Base-by-base conservation (phyloP, 1,284 basidiomycete genomes). In the Irpex sp. region DNA sequence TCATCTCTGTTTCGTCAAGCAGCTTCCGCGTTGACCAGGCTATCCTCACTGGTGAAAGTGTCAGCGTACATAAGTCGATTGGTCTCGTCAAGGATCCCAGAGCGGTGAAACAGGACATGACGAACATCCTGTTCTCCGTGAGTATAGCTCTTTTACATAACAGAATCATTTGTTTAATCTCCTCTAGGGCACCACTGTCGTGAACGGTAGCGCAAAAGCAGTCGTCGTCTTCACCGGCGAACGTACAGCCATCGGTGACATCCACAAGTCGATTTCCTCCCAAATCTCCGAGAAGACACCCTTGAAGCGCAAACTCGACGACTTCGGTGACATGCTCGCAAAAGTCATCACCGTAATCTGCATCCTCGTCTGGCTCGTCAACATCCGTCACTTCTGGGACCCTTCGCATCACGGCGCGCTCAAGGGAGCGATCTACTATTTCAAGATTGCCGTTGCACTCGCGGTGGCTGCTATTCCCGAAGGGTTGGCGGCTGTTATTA, bases 391-490 rank as follows among this genome's bases (percentile, higher is more conserved):
- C 77, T 98, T 97, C 76, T 89, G 85, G 83, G 95, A 98, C 72
- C 93, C 95, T 9, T 85, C 90, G 21, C 95, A 97, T 74, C 92
- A 92, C 69, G 93, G 95, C 61, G 87, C 80, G 63, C 80, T 97
- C 70, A 94, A 95, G 75, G 95, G 95, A 49, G 95, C 95, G 0
- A 86, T 98, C 65, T 97, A 97, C 76, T 98, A 98, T 77, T 94
- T 98, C 84, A 98, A 97, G 80, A 97, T 98, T 71, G 96, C 95
- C 39, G 96, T 98, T 54, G 94, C 96, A 3, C 81, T 98, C 43
- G 95, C 96, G 15, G 95, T 98, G 53, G 95, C 96, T 62, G 95
- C 95, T 56, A 97, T 97, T 70, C 95, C 96, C 0, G 95, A 98
- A 75, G 96, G 95, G 66, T 81, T 98, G 11, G 94, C 96, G 37